Conservation (phyloP, 805 yeast genomes). For the Alloascoidea africana region DNA sequence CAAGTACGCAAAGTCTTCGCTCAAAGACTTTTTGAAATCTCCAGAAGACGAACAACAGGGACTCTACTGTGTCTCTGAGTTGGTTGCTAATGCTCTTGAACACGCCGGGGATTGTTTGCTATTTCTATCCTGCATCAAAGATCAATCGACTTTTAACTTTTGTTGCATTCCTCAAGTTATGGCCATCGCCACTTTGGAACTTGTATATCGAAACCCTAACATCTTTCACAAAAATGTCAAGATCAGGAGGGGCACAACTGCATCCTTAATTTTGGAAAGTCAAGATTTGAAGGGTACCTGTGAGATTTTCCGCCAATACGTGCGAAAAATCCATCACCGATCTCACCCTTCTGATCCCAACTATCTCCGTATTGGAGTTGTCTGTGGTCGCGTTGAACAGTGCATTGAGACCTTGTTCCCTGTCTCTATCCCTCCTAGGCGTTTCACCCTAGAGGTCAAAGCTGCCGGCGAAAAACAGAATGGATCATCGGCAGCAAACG, state of each 20-base stretch:
- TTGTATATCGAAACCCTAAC: slow-evolving; percentile 65
- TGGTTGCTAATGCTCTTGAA: slow-evolving; percentile 62
- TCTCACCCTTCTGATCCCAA: slow-evolving; percentile 74
- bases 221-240: slow-evolving; percentile 65
- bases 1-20: slow-evolving; percentile 43
- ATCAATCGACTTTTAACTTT: slow-evolving; percentile 74
- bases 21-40: slow-evolving; percentile 39
- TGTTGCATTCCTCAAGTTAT: slow-evolving; percentile 98
- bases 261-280: slow-evolving; percentile 55
- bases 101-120: slow-evolving; percentile 68
- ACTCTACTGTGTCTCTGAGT: slow-evolving; percentile 62
- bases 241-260: slow-evolving; percentile 82
- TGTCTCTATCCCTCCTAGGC: not conserved
- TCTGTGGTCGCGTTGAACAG: slow-evolving; percentile 82
- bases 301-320: slow-evolving; percentile 58
- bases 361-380: slow-evolving; percentile 68
- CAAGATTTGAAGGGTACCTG: slow-evolving; percentile 66
- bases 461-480: not conserved
- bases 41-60: slow-evolving; percentile 38
- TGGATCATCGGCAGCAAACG: not conserved
- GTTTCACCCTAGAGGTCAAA: too few species aligned
- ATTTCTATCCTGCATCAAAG: slow-evolving; percentile 63
- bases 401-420: slow-evolving; percentile 71
- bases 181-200: slow-evolving; percentile 92
- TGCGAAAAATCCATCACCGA: slow-evolving; percentile 64